Conservation (phyloP, 208 protist genomes). For the Naegleria gruberi region DNA sequence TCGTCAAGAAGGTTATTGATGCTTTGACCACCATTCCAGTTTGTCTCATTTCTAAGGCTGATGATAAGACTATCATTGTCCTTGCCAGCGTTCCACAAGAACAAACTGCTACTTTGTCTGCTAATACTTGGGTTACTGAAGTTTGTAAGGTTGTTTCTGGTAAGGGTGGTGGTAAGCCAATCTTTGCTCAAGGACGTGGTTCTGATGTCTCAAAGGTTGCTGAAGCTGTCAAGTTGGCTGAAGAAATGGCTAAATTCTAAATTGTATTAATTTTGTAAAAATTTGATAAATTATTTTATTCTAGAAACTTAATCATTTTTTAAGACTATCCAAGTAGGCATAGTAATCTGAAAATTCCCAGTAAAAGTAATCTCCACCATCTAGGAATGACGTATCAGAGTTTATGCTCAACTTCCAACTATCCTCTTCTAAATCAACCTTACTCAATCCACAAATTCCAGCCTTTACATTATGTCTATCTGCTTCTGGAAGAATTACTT, state of each 20-base stretch:
- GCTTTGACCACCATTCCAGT: not conserved
- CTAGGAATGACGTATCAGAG: not conserved
- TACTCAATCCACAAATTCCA: not conserved
- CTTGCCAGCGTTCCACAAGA: not conserved
- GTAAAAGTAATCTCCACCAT: not conserved
- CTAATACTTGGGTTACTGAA: not conserved
- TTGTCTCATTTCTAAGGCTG: not conserved
- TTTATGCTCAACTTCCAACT: not conserved
- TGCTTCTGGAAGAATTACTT: not conserved
- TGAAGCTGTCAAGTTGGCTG: not conserved
- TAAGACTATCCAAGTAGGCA: no score
- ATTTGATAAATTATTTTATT: no score
- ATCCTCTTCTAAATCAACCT: not conserved
- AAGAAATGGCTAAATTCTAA: not conserved
- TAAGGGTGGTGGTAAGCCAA: conserved; percentile 11
- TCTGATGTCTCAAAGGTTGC: not conserved
- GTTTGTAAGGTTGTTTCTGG: not conserved
- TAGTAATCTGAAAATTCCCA: not conserved
- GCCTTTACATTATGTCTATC: not conserved
- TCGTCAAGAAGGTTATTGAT: not conserved
- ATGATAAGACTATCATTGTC: not conserved
- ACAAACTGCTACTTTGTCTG: not conserved
- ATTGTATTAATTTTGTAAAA: not conserved
- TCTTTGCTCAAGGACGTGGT: not conserved
- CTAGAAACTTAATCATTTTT: no score